These are phyloP conservation scores for Xanthoceras sorbifolium DNA, from an alignment of 345 rosid genomes.

Conservation along the genomic window DNA sequence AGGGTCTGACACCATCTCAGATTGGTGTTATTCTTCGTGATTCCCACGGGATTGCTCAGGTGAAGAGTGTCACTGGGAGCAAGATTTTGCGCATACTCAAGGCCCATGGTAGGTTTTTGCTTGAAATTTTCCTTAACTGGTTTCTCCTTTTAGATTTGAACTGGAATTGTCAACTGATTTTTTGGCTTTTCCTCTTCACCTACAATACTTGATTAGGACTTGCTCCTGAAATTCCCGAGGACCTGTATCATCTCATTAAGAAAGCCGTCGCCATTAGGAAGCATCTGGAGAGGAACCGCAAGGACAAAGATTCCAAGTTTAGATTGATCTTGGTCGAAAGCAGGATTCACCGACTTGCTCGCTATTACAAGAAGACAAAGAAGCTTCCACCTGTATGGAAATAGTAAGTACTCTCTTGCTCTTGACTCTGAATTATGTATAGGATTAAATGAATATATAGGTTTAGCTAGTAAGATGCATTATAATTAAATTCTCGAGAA, in stretches of 20 bases:
- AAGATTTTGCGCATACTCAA: conserved; percentile 64
- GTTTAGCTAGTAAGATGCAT: background rate
- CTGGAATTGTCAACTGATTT: background rate
- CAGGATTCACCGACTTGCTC: conserved; percentile 92
- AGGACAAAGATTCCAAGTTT: conserved; percentile 93
- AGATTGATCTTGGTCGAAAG: conserved; percentile 91
- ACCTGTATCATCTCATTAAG: conserved; percentile 87
- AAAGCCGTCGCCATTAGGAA: conserved; percentile 91
- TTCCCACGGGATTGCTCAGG: conserved; percentile 72
- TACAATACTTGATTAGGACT: conserved; percentile 43
- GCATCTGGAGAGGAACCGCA: conserved; percentile 96
- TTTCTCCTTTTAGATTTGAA: background rate
- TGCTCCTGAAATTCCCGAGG: conserved; percentile 94
- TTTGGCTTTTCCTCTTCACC: background rate
- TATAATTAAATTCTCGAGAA: background rate
- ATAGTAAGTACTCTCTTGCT: conserved; percentile 47
- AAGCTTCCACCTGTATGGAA: conserved; percentile 97
- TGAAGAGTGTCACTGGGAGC: conserved; percentile 66
- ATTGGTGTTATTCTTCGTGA: conserved; percentile 78
- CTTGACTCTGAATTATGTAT: background rate
- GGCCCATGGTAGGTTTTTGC: conserved; percentile 47
- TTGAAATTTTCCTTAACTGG: background rate
- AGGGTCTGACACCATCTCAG: conserved; percentile 74
- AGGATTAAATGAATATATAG: background rate
- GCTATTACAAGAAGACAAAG: conserved; percentile 95